Base-by-base conservation (phyloP, 495 filamentous ascomycete species). In the Pseudevernia furfuracea region DNA sequence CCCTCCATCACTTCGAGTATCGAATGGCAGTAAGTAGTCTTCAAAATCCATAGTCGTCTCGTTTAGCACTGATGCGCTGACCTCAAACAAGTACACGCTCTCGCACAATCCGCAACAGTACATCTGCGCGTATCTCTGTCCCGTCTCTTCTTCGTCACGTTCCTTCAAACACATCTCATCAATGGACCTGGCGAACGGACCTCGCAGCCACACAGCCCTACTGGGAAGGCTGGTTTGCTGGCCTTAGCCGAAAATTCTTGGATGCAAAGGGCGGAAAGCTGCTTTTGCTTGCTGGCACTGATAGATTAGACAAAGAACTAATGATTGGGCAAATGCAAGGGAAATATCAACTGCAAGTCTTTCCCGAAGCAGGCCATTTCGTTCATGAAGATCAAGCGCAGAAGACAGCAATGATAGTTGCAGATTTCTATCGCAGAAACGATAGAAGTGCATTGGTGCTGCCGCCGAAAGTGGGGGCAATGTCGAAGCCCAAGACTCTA, bases 241-340 rank as follows among this genome's bases (percentile, higher is more conserved):
- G 91, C 0, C 79, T 97, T 60, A 95, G 89, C 69, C 80, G 81
- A 60, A 96, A 96, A 74, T 99, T 99, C 73, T 81, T 99, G 34
- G 79, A 82, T 39, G 89, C 87, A 0, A 82, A 82, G 57, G 94
- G 93, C 12, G 94, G 92, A 53, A 99, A 99, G 75, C 72, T 97
- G 64, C 77, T 99, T 34, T 76, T 99, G 36, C 82, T 99, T 21
- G 95, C 94, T 9, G 94, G 94, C 9, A 97, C 94, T 19, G 94
- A 99, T 75, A 81, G 95, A 61, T 74, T 99, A 58, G 94, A 97
- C 72, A 95, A 89, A 70, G 94, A 97, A 69, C 74, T 97, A 67
- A 96, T 92, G 77, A 97, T 97, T 72, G 94, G 91, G 21, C 94
- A 97, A 75, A 96, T 96, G 92, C 92, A 96, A 90, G 92, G 92